Evolutionary conservation across 2,329 filamentous ascomycete species (phyloP), one percentile per base, ranked within the genome.

Genomic region (Gaeumannomyces sp.): DNA sequence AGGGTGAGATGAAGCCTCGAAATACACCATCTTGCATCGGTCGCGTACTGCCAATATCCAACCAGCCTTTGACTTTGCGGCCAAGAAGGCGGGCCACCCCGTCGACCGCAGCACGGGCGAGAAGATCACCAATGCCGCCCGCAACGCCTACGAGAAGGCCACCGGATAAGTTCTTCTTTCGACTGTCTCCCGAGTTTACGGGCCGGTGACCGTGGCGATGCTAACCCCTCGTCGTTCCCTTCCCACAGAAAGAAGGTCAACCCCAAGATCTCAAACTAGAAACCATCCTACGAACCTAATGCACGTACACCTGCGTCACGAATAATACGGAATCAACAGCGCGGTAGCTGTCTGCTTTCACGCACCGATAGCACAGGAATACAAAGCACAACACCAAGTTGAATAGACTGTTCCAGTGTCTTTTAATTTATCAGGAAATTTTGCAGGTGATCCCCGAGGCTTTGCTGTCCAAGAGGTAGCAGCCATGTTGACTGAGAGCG

Each of bases 111-210:
- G 67, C 60, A 71, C 69, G 14, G 63, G 66, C 61, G 73, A 76
- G 72, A 75, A 74, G 70, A 73, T 75, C 67, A 76, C 75, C 59
- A 73, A 76, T 62, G 71, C 67, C 14, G 68, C 69, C 10, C 75
- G 77, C 25, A 64, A 66, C 22, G 65, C 67, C 22, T 76, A 75
- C 65, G 77, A 79, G 72, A 78, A 79, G 72, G 50, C 68, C 6
- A 77, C 77, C 31, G 77, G 76, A 75, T 77, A 70, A 62, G 72
- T 64, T 63, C 59, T 11, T 56, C 10, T 28, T 25, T 61, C 50
- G 29, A 29, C 16, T 45, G 38, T 45, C 33, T 33, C 33, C 33
- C 33, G 8, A 1, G 38, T 45, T 25, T 14, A 8, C 27, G 60
- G 19, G n/a, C 35, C 19, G 45, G n/a, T 27, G 60, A 4, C 60